A percentile compares a stretch with the other conserved stretches of the same genome.
phyloP scores from a whole-genome alignment of 2,329 filamentous ascomycete genomes.

The Chrysoporthe puriensis region DNA sequence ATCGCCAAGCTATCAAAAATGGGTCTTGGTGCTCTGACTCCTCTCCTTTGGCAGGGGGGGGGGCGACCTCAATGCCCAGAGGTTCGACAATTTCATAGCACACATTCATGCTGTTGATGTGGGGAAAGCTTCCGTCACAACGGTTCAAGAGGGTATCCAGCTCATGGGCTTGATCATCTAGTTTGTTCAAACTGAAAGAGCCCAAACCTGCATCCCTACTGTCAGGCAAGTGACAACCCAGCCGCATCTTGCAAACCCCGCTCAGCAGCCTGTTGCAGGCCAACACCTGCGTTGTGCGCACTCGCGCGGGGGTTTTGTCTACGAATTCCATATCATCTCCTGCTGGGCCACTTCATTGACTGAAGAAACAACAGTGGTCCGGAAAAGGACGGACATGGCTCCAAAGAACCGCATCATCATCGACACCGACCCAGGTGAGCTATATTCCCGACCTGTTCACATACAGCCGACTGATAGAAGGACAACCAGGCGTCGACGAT shows the following conservation, averaged over 20 bases:
- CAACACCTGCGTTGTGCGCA: not conserved
- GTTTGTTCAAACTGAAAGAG: not conserved
- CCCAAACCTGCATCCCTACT: not conserved
- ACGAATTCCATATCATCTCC: not conserved
- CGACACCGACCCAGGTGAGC: slow-evolving; percentile 84
- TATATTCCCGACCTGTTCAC: not conserved
- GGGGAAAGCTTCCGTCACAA: not conserved
- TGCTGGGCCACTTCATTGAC: slow-evolving; percentile 7
- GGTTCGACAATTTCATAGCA: not conserved
- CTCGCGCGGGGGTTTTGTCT: not conserved
- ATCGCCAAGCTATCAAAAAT: slow-evolving; percentile 21
- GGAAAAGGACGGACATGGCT: slow-evolving; percentile 52
- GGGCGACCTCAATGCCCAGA: not conserved
- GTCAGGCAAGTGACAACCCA: not conserved
- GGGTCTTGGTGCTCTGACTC: not conserved
- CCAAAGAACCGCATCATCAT: slow-evolving; percentile 83
- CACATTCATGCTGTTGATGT: not conserved
- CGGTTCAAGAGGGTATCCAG: not conserved
- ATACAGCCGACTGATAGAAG: slow-evolving; percentile 25
- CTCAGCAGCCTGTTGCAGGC: not conserved
- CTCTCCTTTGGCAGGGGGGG: not conserved
- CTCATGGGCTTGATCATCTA: not conserved
- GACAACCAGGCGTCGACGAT: slow-evolving; percentile 77
- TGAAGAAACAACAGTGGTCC: slow-evolving; percentile 2
- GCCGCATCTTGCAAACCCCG: not conserved